Evolutionary conservation across 2,329 filamentous ascomycete species (phyloP), one percentile per base, ranked within the genome.

Genomic region (Ramichloridium luteum): DNA sequence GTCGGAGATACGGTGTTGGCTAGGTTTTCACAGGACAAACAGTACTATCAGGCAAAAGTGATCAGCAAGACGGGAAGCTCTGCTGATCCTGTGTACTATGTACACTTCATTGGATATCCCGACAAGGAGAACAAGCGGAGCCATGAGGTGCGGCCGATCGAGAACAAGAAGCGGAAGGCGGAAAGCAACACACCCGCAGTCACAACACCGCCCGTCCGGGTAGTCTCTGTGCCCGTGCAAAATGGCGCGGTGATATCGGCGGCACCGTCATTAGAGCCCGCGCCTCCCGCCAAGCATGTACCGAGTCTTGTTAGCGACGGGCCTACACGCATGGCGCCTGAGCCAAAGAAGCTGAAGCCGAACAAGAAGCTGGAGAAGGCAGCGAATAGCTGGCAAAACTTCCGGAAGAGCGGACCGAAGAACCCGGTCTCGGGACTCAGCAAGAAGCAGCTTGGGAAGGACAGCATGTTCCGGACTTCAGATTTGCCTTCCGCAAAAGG

Each of bases 361-460:
- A 90, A 78, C 39, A 90, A 86, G 56, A 83, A 92, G 54, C 69
- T 96, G 14, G 88, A 96, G 62, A 81, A 77, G 41, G 79, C 80
- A 51, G 93, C 93, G 65, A 81, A 64, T 51, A 93, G 90, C 54
- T 98, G 90, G 90, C 80, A 94, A 54, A 82, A 92, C 42, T 98
- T 93, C 57, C 80, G 76, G 43, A 67, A 70, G 50, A 93, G 92
- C 56, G 65, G 67, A 9, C 54, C 52, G 16, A 54, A 53, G 43
- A 53, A 53, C 38, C 31, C 45, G 6, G 43, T 35, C 2, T 13
- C 38, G 4, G 39, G 38, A 13, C 40, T 32, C 6, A 29, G 39
- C n/a, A 45, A 45, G 27, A 39, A 43, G 27, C 48, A 44, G 31
- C 25, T 45, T 20, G 35, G 36, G 32, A 48, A 51, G 36, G 48